Conservation (phyloP, 805 yeast species). For the Myxozyma mucilagina region DNA sequence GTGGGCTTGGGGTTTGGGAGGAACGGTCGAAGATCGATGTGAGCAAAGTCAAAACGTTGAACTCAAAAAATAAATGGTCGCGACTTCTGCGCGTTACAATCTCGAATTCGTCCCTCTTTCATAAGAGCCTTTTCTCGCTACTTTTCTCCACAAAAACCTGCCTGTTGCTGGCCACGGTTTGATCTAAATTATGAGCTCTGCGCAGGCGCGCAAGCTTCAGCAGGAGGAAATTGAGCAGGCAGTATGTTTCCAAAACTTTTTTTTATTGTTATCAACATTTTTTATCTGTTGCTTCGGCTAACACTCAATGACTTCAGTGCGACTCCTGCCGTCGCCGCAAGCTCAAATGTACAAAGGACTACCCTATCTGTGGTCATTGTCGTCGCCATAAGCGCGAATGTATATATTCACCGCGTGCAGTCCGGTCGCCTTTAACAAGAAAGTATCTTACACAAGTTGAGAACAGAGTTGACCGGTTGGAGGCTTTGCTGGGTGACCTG, state of each 20-base stretch:
- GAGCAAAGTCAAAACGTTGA: too few species aligned
- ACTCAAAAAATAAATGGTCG: too few species aligned
- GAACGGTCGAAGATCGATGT: too few species aligned
- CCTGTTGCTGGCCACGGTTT: not conserved
- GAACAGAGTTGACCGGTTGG: slow-evolving; percentile 51
- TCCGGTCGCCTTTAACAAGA: slow-evolving; percentile 78
- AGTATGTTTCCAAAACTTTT: slow-evolving; percentile 27
- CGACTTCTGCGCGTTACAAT: not conserved
- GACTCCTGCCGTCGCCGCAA: slow-evolving; percentile 82
- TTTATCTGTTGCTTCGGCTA: not conserved
- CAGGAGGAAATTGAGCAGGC: slow-evolving; percentile 38
- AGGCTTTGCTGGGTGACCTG: slow-evolving; percentile 46
- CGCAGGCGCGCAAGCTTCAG: slow-evolving; percentile 20
- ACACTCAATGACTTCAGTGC: slow-evolving; percentile 45
- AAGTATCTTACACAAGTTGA: slow-evolving; percentile 73
- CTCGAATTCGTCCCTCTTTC: not conserved
- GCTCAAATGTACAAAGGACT: slow-evolving; percentile 75
- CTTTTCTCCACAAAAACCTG: not conserved
- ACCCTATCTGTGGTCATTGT: slow-evolving; percentile 77
- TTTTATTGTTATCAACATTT: not conserved
- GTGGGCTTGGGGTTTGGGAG: too few species aligned
- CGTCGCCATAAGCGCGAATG: slow-evolving; percentile 71
- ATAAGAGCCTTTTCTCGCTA: not conserved
- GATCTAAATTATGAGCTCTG: slow-evolving; percentile 10
- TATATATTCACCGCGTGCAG: slow-evolving; percentile 72